Base-by-base conservation (phyloP, 2,329 filamentous ascomycete species). In the Hirsutella thompsonii region DNA sequence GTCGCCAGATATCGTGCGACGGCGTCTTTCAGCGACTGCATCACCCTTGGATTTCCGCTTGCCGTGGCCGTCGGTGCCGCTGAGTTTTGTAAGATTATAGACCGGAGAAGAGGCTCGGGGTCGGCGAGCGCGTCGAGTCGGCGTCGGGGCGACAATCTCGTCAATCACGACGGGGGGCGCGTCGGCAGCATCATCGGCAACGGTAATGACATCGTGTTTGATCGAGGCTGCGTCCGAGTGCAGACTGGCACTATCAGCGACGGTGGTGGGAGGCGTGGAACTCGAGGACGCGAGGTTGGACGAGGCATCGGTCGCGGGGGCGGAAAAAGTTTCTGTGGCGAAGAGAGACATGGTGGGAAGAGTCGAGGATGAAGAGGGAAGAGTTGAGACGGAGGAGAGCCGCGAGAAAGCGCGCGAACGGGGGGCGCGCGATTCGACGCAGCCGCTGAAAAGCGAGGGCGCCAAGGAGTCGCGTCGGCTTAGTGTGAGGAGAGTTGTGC, bases 201-300 rank as follows among this genome's bases (percentile, higher is more conserved):
- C 53, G 46, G 53, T 52, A 44, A 58, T 55, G 38, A 58, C 55
- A 46, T 63, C 62, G 49, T 60, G 57, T 46, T 64, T 65, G 28
- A 60, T 56, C 28, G 55, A 20, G 18, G 34, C 34, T 2, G 36
- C 47, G 39, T 62, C 60, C 33, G 72, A 73, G 41, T 67, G 65
- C 42, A 78, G 63, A 60, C 77, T 81, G 44, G 66, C 68, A 50
- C 66, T 69, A 56, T 83, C 79, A 53, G 72, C 74, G 49, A 79
- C 64, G 49, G 76, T 83, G 38, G 79, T 83, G 20, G 78, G 76
- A 37, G 80, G 79, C 43, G 80, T 83, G 18, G 75, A 80, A 51
- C 66, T 70, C 20, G 68, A 63, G 38, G 72, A 75, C 64, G 71
- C 70, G 66, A 70, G 62, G 50, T 72, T 60, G 53, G 64, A 69